These are phyloP conservation scores for Serendipita sp. DNA, from an alignment of 768 basidiomycete genomes.

Conservation along the genomic window DNA sequence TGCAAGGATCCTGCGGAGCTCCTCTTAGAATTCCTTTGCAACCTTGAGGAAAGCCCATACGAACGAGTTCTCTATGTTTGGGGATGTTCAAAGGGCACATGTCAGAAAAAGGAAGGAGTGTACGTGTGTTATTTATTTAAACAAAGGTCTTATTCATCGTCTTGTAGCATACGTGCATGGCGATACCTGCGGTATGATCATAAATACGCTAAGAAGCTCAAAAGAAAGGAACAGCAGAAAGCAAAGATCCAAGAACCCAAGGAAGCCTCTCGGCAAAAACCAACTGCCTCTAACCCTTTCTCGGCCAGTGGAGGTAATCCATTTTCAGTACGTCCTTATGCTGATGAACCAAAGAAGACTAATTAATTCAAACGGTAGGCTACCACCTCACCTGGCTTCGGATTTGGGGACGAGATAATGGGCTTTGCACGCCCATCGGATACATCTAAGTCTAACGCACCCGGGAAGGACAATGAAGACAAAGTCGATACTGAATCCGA, in stretches of 20 bases:
- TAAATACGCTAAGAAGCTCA: conserved; percentile 57
- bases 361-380: neutral
- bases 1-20: conserved; percentile 67
- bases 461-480: neutral
- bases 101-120: conserved; percentile 69
- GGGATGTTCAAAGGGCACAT: conserved; percentile 54
- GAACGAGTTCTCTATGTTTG: conserved; percentile 77
- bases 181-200: conserved; percentile 57
- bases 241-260: conserved; percentile 18
- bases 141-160: neutral
- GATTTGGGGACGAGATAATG: conserved; percentile 3
- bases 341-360: no score
- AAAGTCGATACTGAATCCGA: neutral
- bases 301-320: conserved; percentile 28
- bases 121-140: conserved; percentile 23
- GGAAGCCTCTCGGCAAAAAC: conserved; percentile 16
- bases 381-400: neutral
- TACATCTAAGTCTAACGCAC: no score
- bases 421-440: neutral
- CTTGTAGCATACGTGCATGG: conserved; percentile 61
- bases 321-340: neutral
- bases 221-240: conserved; percentile 30
- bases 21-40: conserved; percentile 79
- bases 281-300: conserved; percentile 46
- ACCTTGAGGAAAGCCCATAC: conserved; percentile 68